A percentile compares a stretch with the other conserved stretches of the same genome.
phyloP scores from a whole-genome alignment of 371 early-diverging fungal species.

The Nematocida ironsii region DNA sequence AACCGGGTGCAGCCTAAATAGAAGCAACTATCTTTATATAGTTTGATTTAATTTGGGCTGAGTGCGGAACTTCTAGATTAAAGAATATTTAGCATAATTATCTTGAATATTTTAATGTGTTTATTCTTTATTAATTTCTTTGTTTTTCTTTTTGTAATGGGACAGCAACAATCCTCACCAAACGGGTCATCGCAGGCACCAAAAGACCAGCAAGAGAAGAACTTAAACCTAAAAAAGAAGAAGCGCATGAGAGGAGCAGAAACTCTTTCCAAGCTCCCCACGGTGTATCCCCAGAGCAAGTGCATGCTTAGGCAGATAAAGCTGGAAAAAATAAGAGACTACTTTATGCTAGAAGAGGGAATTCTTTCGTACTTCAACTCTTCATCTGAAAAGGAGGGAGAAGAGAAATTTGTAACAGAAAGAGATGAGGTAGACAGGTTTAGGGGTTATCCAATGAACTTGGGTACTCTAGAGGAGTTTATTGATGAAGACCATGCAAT shows the following conservation, averaged over 20 bases:
- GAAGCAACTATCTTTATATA: no score
- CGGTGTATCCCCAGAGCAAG: slow-evolving; percentile 43
- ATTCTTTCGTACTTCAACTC: slow-evolving; percentile 63
- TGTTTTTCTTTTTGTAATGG: slow-evolving; percentile 47
- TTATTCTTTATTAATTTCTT: neutral
- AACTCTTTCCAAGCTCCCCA: slow-evolving; percentile 56
- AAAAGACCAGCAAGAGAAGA: slow-evolving; percentile 52
- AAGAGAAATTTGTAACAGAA: slow-evolving; percentile 48
- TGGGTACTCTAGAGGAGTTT: slow-evolving; percentile 97
- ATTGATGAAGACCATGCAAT: slow-evolving; percentile 99
- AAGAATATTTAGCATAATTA: no score
- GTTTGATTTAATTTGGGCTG: no score
- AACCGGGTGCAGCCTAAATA: no score
- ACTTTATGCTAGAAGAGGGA: slow-evolving; percentile 66
- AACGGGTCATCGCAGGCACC: slow-evolving; percentile 36
- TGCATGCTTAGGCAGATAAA: slow-evolving; percentile 68
- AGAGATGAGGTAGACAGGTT: slow-evolving; percentile 90
- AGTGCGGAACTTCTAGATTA: no score
- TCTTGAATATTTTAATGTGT: neutral
- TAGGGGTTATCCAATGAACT: slow-evolving; percentile 96
- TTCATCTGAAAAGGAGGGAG: slow-evolving; percentile 51
- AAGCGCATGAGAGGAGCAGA: slow-evolving; percentile 46
- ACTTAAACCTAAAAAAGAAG: slow-evolving; percentile 54
- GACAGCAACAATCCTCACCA: slow-evolving; percentile 61
- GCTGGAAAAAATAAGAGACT: slow-evolving; percentile 62